phyloP scores from a whole-genome alignment of 768 basidiomycete genomes.

The Xanthoconium purpureum region DNA sequence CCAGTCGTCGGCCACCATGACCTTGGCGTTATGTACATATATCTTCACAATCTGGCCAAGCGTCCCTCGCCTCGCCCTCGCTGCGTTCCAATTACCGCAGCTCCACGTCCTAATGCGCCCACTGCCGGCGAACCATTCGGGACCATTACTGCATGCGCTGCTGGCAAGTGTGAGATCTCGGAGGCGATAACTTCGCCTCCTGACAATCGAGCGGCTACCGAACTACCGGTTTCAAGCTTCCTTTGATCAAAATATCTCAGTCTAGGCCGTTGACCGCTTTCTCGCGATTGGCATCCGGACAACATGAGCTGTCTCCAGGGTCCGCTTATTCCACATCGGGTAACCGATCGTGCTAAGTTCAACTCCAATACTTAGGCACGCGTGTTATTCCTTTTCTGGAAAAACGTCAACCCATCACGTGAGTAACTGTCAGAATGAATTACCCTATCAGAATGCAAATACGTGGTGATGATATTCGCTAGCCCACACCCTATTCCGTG shows the following conservation, averaged over 20 bases:
- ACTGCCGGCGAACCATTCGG: slow-evolving; percentile 29
- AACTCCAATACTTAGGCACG: slow-evolving; percentile 19
- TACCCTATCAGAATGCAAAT: slow-evolving; percentile 31
- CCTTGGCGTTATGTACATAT: slow-evolving; percentile 9
- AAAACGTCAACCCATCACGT: slow-evolving; percentile 4
- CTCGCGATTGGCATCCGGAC: slow-evolving; percentile 24
- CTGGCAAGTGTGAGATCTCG: slow-evolving; percentile 32
- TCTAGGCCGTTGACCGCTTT: slow-evolving; percentile 21
- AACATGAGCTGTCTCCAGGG: slow-evolving; percentile 31
- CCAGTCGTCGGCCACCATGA: not conserved
- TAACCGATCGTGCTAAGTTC: slow-evolving; percentile 23
- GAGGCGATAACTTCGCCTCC: slow-evolving; percentile 32
- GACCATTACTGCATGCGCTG: slow-evolving; percentile 30
- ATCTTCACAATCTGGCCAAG: slow-evolving; percentile 11
- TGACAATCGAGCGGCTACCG: slow-evolving; percentile 34
- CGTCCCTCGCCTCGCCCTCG: slow-evolving; percentile 5
- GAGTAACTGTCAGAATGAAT: slow-evolving; percentile 17
- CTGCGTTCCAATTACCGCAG: slow-evolving; percentile 21
- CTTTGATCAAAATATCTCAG: slow-evolving; percentile 28
- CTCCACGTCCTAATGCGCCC: slow-evolving; percentile 21
- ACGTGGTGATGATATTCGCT: slow-evolving; percentile 8
- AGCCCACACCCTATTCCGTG: slow-evolving; percentile 21
- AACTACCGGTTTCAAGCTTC: slow-evolving; percentile 29
- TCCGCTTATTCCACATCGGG: slow-evolving; percentile 29
- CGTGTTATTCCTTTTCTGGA: slow-evolving; percentile 21